Conservation (phyloP, 129 eudicot species). For the Gnaphalium uliginosum region DNA sequence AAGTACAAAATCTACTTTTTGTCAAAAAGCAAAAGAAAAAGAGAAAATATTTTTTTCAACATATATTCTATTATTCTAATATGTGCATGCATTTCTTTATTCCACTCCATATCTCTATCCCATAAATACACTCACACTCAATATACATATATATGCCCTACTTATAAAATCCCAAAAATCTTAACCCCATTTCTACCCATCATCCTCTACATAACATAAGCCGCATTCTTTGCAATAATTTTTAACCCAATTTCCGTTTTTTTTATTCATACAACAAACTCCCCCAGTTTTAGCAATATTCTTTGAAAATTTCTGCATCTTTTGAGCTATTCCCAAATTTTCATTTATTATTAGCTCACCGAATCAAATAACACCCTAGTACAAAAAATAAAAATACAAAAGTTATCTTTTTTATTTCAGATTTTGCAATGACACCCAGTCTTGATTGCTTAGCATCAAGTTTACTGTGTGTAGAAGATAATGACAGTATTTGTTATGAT, state of each 20-base stretch:
- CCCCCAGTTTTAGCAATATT: slow-evolving; percentile 16
- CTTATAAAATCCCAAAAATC: not conserved
- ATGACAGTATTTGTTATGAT: slow-evolving; percentile 41
- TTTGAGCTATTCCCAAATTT: not conserved
- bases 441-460: slow-evolving; percentile 59
- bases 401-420: not conserved
- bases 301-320: not conserved
- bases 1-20: not conserved
- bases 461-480: slow-evolving; percentile 66
- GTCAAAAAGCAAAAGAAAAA: not conserved
- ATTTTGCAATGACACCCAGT: slow-evolving; percentile 56
- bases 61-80: not conserved
- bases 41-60: not conserved
- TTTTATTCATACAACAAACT: slow-evolving; percentile 9
- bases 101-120: not conserved
- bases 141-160: no score
- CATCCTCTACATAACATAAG: slow-evolving; percentile 26
- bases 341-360: not conserved
- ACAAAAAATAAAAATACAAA: not conserved
- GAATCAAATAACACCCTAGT: not conserved
- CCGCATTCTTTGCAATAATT: slow-evolving; percentile 16
- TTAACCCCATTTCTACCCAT: slow-evolving; percentile 19
- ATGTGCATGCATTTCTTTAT: not conserved
- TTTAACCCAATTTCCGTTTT: not conserved
- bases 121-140: not conserved